These are phyloP conservation scores for Ambrosiella cleistominuta DNA, from an alignment of 2,329 filamentous ascomycete species.

Conservation along the genomic window DNA sequence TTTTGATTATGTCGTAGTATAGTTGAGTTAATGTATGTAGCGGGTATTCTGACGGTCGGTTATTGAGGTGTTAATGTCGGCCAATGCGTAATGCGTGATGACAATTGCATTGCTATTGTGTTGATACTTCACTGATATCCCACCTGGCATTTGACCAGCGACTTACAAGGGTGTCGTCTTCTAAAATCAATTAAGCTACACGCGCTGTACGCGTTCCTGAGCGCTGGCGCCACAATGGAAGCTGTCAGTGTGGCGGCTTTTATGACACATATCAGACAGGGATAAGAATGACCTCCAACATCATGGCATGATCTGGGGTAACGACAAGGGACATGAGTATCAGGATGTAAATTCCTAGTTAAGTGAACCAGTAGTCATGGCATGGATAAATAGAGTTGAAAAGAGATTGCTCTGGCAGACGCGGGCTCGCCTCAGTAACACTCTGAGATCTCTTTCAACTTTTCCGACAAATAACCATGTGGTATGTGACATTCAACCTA, in stretches of 20 bases:
- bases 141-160: background rate
- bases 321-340: slow-evolving; percentile 1
- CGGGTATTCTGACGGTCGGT: background rate
- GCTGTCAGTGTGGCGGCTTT: background rate
- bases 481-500: slow-evolving; percentile 22
- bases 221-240: background rate
- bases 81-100: background rate
- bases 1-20: background rate
- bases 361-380: background rate
- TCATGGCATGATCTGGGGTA: background rate
- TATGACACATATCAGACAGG: background rate
- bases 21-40: background rate
- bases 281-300: background rate
- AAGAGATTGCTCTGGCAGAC: background rate
- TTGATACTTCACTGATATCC: background rate
- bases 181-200: slow-evolving; percentile 8
- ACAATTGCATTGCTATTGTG: background rate
- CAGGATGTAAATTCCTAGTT: background rate
- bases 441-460: background rate
- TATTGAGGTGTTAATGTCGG: background rate
- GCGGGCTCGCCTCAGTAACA: background rate
- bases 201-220: slow-evolving; percentile 5
- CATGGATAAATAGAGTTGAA: background rate
- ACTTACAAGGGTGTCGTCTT: background rate
- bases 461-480: slow-evolving; percentile 32